Evolutionary conservation across 768 basidiomycete species (phyloP).

Genomic region (Kockovaella imperatae): DNA sequence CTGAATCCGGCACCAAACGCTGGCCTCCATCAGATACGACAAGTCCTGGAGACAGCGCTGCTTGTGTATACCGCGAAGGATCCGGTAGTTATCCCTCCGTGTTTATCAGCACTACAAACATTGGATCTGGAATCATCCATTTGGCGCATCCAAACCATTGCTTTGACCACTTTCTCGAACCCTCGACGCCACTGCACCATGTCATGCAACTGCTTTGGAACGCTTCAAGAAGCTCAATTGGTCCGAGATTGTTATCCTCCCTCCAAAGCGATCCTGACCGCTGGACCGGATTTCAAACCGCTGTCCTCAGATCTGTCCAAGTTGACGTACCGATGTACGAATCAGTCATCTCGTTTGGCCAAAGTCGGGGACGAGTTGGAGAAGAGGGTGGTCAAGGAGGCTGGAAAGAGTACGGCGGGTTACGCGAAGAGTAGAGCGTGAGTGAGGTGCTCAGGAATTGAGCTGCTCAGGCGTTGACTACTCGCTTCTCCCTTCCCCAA

Average conservation of each 20-base stretch:
- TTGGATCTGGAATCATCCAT: no score
- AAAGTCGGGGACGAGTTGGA: slow-evolving; percentile 41
- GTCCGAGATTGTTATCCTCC: slow-evolving; percentile 82
- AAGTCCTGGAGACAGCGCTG: no score
- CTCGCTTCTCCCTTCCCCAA: neutral
- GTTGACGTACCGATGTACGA: slow-evolving; percentile 36
- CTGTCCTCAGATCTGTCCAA: slow-evolving; percentile 40
- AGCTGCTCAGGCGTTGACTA: neutral
- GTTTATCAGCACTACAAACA: no score
- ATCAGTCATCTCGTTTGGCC: slow-evolving; percentile 39
- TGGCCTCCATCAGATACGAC: no score
- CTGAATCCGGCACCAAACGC: no score
- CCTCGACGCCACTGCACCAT: no score
- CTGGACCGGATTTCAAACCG: slow-evolving; percentile 53
- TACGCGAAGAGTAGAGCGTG: slow-evolving; percentile 74
- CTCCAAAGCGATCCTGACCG: slow-evolving; percentile 60
- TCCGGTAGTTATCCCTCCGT: no score
- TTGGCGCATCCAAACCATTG: no score
- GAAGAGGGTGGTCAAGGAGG: slow-evolving; percentile 34
- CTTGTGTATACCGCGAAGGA: no score
- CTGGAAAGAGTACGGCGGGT: slow-evolving; percentile 54
- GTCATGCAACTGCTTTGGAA: neutral
- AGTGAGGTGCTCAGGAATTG: no score
- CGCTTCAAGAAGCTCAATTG: slow-evolving; percentile 45
- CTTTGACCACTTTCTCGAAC: no score